Percentiles rank a stretch among this genome's conserved stretches.
phyloP scores from a whole-genome alignment of 2,329 filamentous ascomycete species.

The Fusarium verrucosum region DNA sequence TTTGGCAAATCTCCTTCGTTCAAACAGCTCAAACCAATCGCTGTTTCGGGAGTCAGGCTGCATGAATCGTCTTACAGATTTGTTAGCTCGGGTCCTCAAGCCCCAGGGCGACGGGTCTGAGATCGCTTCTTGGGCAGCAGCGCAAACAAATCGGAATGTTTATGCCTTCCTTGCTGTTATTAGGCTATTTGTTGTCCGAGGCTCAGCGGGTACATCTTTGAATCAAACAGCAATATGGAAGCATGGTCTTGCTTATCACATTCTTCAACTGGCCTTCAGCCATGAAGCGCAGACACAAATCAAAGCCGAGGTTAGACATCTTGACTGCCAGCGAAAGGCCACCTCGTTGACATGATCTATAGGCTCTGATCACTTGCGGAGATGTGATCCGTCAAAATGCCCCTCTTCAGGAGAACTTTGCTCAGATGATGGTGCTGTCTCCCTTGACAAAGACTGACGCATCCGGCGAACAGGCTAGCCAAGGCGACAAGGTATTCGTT shows the following conservation, averaged over 20 bases:
- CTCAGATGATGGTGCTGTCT: constrained; percentile 80
- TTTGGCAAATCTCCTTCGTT: constrained; percentile 84
- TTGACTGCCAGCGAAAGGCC: neutral
- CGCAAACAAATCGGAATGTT: constrained; percentile 86
- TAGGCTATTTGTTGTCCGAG: constrained; percentile 82
- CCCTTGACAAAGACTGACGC: constrained; percentile 56
- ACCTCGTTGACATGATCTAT: constrained; percentile 29
- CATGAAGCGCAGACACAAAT: constrained; percentile 77
- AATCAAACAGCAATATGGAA: constrained; percentile 91
- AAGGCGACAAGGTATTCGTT: constrained; percentile 77
- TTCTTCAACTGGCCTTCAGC: constrained; percentile 85
- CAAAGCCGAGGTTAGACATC: constrained; percentile 73
- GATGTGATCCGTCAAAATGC: constrained; percentile 87
- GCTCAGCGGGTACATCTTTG: constrained; percentile 80
- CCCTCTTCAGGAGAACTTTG: constrained; percentile 86
- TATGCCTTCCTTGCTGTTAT: constrained; percentile 90
- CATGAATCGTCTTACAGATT: constrained; percentile 73
- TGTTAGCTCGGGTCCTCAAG: constrained; percentile 70
- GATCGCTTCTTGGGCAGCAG: constrained; percentile 77
- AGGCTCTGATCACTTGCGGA: constrained; percentile 85
- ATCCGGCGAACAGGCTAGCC: constrained; percentile 57
- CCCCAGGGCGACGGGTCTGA: constrained; percentile 63
- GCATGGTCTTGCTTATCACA: constrained; percentile 79
- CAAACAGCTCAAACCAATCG: constrained; percentile 92
- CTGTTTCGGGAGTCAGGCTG: constrained; percentile 92